Evolutionary conservation across 1,139 yeast species (phyloP).

Genomic region (Suhomyces wounanorum): DNA sequence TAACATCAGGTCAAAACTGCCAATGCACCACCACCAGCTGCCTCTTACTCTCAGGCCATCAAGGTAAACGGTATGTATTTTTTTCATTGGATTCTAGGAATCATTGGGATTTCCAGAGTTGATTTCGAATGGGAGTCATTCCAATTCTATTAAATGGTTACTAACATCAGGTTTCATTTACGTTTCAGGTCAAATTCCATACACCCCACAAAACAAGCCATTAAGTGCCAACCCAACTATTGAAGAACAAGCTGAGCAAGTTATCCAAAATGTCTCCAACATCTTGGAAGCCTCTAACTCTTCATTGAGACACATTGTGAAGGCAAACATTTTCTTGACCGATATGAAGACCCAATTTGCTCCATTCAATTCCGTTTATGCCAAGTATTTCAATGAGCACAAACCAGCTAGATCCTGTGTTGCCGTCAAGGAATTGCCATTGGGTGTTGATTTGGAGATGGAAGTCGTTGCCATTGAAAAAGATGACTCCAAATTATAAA

Average conservation of each 20-base stretch:
- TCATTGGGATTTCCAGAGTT: no score
- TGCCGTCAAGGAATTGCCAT: constrained; percentile 84
- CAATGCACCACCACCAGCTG: constrained; percentile 93
- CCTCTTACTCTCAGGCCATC: constrained; percentile 91
- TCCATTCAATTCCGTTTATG: constrained; percentile 80
- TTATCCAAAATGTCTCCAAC: constrained; percentile 70
- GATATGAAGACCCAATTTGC: constrained; percentile 78
- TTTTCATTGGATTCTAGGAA: background rate
- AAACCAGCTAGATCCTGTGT: constrained; percentile 97
- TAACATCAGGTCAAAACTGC: constrained; percentile 60
- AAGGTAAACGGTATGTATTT: constrained; percentile 70
- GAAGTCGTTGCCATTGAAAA: constrained; percentile 80
- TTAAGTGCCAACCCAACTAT: constrained; percentile 67
- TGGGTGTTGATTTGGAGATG: constrained; percentile 71
- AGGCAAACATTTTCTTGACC: constrained; percentile 83
- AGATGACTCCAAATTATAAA: constrained; percentile 41
- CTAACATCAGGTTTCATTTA: constrained; percentile 66
- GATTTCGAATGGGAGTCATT: background rate
- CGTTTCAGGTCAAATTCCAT: constrained; percentile 95
- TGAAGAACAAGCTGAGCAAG: constrained; percentile 84
- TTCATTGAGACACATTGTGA: constrained; percentile 76
- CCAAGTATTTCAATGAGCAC: constrained; percentile 74
- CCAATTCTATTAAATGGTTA: constrained; percentile 8
- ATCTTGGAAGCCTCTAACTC: constrained; percentile 84
- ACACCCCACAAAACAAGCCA: constrained; percentile 79